These are phyloP conservation scores for Hepatocystis sp. DNA, from an alignment of 169 alveolate genomes.

Conservation along the genomic window DNA sequence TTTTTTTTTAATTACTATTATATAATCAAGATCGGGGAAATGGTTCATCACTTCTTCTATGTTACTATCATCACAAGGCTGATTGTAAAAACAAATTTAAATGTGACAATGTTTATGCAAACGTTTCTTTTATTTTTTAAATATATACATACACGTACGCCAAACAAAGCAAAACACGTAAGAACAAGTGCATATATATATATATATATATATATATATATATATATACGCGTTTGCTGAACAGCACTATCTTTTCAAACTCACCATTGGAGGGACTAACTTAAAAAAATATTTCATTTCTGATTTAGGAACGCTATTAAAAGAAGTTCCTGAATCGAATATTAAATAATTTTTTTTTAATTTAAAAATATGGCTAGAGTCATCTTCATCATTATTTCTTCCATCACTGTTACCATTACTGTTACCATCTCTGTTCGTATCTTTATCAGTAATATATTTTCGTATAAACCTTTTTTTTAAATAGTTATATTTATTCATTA, in stretches of 20 bases:
- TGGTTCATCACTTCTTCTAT: conserved; percentile 44
- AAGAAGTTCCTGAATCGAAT: conserved; percentile 93
- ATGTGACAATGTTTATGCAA: no score
- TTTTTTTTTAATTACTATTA: conserved; percentile 21
- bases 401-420: background rate
- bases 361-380: no score
- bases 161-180: no score
- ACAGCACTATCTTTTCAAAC: background rate
- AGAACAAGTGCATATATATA: conserved; percentile 4
- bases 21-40: conserved; percentile 55
- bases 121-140: no score
- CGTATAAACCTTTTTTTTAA: no score
- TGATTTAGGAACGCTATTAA: conserved; percentile 88
- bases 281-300: conserved; percentile 81
- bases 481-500: background rate
- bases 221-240: background rate
- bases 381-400: conserved; percentile 50
- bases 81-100: no score
- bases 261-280: conserved; percentile 77
- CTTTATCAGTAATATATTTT: no score
- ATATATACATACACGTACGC: no score
- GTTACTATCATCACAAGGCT: conserved; percentile 56
- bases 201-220: conserved; percentile 3
- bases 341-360: conserved; percentile 89
- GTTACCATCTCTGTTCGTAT: conserved; percentile 6